These are phyloP conservation scores for Austroboletus novae-zelandiae DNA, from an alignment of 1,284 basidiomycete species.

Conservation along the genomic window DNA sequence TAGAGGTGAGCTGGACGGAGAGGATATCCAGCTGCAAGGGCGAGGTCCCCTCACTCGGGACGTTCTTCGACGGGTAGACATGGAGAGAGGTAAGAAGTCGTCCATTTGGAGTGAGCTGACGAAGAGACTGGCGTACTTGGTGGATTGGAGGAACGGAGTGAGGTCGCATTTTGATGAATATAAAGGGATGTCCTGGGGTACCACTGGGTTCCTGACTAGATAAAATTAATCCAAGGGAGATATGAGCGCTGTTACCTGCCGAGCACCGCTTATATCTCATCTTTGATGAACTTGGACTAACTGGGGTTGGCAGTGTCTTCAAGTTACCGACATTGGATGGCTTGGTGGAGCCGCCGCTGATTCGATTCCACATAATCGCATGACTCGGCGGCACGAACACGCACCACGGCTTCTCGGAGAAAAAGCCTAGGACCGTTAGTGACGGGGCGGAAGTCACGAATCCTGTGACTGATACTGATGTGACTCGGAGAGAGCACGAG, in stretches of 20 bases:
- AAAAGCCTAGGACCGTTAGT: too few relatives aligned
- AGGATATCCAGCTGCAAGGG: slow-evolving; percentile 28
- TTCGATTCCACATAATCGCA: not conserved
- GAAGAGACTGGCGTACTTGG: slow-evolving; percentile 1
- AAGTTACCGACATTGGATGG: not conserved
- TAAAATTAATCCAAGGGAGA: slow-evolving; percentile 5
- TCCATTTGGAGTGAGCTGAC: slow-evolving; percentile 14
- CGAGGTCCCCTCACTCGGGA: slow-evolving; percentile 28
- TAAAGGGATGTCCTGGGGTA: slow-evolving; percentile 6
- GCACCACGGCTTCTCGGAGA: too few relatives aligned
- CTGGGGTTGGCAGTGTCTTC: not conserved
- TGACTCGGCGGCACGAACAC: too few relatives aligned
- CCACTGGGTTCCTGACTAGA: slow-evolving; percentile 5
- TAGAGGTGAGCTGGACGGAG: slow-evolving; percentile 18
- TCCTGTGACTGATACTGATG: too few relatives aligned
- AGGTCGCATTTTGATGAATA: slow-evolving; percentile 24
- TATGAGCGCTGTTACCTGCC: slow-evolving; percentile 12
- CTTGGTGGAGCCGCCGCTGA: not conserved
- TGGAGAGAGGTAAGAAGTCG: slow-evolving; percentile 4
- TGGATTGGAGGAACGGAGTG: not conserved
- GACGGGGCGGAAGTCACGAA: too few relatives aligned
- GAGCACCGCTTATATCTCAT: slow-evolving; percentile 24
- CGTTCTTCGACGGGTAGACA: slow-evolving; percentile 10
- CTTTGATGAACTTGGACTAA: slow-evolving; percentile 6
- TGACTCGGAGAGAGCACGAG: too few relatives aligned